phyloP scores from a whole-genome alignment of 805 yeast species.

The Komagataella populi region DNA sequence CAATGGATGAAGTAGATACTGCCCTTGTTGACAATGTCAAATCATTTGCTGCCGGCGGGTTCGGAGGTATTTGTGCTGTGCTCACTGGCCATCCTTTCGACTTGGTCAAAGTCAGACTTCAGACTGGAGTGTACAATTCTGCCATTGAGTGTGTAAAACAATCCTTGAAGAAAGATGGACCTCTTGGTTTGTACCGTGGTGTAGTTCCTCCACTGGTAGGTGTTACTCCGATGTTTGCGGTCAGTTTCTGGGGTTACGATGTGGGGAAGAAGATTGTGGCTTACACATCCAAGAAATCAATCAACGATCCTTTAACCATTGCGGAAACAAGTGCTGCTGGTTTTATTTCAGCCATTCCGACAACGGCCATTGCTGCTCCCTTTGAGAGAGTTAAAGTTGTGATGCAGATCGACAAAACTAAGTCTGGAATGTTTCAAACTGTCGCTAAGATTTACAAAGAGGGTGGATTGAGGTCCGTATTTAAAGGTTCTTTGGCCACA shows the following conservation, averaged over 20 bases:
- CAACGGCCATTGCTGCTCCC: slow-evolving; percentile 94
- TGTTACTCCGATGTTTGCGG: slow-evolving; percentile 97
- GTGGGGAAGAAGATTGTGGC: slow-evolving; percentile 71
- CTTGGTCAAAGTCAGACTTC: slow-evolving; percentile 81
- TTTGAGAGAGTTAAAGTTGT: slow-evolving; percentile 93
- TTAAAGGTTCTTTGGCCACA: slow-evolving; percentile 87
- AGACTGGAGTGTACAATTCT: slow-evolving; percentile 57
- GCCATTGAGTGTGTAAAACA: slow-evolving; percentile 55
- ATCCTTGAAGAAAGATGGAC: slow-evolving; percentile 65
- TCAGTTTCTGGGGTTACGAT: slow-evolving; percentile 97
- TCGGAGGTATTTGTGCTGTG: slow-evolving; percentile 95
- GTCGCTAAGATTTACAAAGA: slow-evolving; percentile 55
- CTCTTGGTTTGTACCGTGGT: slow-evolving; percentile 79
- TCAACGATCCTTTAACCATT: slow-evolving; percentile 34
- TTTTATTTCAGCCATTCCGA: slow-evolving; percentile 86
- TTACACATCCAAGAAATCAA: slow-evolving; percentile 19
- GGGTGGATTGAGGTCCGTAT: slow-evolving; percentile 77
- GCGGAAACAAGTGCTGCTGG: slow-evolving; percentile 83
- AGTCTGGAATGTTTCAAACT: slow-evolving; percentile 39
- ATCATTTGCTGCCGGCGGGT: slow-evolving; percentile 86
- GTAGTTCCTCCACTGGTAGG: slow-evolving; percentile 92
- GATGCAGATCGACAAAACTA: slow-evolving; percentile 62
- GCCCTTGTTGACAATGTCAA: slow-evolving; percentile 64
- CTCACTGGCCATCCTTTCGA: slow-evolving; percentile 96
- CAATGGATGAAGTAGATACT: slow-evolving; percentile 30